Percentiles rank a stretch among this genome's conserved stretches.
Conservation (phyloP, 768 basidiomycete genomes). For the Hericium coralloides region DNA sequence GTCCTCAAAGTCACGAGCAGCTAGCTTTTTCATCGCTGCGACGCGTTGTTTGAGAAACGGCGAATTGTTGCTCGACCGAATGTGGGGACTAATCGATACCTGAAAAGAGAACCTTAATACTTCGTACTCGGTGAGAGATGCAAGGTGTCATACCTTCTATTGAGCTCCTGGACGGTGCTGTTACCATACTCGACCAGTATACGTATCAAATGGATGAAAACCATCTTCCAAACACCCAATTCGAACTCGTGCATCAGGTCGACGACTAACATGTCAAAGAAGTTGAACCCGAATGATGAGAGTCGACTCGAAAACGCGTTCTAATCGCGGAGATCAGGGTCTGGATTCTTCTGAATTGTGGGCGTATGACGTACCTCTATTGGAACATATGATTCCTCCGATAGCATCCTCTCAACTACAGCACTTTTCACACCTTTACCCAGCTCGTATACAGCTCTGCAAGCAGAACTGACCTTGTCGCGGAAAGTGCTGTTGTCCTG, state of each 20-base stretch:
- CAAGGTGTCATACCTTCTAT: slow-evolving; percentile 14
- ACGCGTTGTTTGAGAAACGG: slow-evolving; percentile 13
- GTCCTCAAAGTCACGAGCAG: slow-evolving; percentile 7
- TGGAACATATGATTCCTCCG: slow-evolving; percentile 22
- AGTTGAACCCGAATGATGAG: slow-evolving; percentile 14
- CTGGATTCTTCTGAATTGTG: background rate
- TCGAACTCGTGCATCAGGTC: slow-evolving; percentile 36
- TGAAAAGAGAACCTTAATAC: background rate
- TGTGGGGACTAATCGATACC: slow-evolving; percentile 15
- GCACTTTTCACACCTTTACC: background rate
- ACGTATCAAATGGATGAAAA: slow-evolving; percentile 29
- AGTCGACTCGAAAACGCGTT: slow-evolving; percentile 26
- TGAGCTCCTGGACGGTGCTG: slow-evolving; percentile 15
- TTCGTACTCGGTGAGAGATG: no score
- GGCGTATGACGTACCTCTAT: slow-evolving; percentile 14
- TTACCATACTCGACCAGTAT: slow-evolving; percentile 17
- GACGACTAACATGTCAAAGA: slow-evolving; percentile 20
- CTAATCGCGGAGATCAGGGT: slow-evolving; percentile 12
- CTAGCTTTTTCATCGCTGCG: slow-evolving; percentile 8
- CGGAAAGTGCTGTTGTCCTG: background rate
- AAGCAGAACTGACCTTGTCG: slow-evolving; percentile 3
- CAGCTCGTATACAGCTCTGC: background rate
- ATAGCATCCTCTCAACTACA: slow-evolving; percentile 6
- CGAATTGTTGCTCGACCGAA: slow-evolving; percentile 20
- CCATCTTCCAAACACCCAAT: slow-evolving; percentile 28